Evolutionary conservation across 192 early-diverging fungal species (phyloP).

Genomic region (Podila horticola): DNA sequence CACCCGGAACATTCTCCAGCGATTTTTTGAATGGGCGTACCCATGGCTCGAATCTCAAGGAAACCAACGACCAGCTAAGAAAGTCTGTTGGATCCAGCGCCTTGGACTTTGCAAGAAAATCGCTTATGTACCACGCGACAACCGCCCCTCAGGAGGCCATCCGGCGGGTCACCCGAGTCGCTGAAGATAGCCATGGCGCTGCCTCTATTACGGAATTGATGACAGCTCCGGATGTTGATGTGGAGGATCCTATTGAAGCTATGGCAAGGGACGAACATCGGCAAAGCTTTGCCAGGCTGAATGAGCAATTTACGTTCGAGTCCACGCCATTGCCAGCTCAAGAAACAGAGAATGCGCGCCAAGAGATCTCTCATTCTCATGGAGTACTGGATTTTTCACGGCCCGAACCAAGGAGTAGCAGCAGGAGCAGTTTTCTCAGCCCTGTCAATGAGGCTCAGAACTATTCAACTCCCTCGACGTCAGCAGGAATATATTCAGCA

Average conservation of each 20-base stretch:
- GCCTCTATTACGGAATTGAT: constrained; percentile 21
- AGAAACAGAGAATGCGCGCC: background rate
- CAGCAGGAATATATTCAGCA: no score
- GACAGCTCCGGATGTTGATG: constrained; percentile 14
- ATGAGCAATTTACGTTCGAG: constrained; percentile 23
- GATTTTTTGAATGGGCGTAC: background rate
- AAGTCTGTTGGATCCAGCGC: background rate
- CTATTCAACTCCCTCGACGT: no score
- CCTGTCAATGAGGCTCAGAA: no score
- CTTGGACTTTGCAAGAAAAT: constrained; percentile 36
- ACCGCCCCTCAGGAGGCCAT: constrained; percentile 16
- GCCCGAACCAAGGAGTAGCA: background rate
- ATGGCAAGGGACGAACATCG: background rate
- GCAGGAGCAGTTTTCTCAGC: no score
- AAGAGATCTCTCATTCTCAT: background rate
- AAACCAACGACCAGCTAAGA: background rate
- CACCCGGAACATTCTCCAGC: background rate
- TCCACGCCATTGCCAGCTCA: constrained; percentile 4
- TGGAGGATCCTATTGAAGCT: background rate
- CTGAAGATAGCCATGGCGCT: constrained; percentile 8
- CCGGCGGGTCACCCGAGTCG: constrained; percentile 14
- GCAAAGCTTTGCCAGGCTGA: constrained; percentile 11
- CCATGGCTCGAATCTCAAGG: background rate
- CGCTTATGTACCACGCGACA: constrained; percentile 25
- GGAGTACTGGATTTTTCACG: background rate